These are phyloP conservation scores for Penicillium vulpinum DNA, from an alignment of 2,329 filamentous ascomycete genomes.

Conservation along the genomic window DNA sequence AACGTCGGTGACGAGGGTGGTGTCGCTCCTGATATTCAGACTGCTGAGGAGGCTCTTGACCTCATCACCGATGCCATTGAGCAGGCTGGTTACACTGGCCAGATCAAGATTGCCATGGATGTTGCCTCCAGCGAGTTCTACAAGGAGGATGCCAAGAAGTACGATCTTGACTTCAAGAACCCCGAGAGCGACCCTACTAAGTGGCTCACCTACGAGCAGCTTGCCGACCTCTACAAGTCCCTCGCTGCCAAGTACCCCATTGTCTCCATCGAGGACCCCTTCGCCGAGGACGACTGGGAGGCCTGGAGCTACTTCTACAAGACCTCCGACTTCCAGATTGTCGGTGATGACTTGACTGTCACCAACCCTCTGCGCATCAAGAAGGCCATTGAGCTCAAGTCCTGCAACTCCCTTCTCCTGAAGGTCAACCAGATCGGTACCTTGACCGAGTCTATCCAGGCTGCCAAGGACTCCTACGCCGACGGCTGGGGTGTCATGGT, in stretches of 20 bases:
- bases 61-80: conserved; percentile 95
- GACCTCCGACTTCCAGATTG: conserved; percentile 97
- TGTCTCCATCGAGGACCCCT: conserved; percentile 97
- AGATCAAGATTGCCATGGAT: conserved; percentile 98
- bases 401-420: conserved; percentile 94
- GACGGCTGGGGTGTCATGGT: conserved; percentile 99
- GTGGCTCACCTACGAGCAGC: conserved; percentile 98
- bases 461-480: conserved; percentile 95
- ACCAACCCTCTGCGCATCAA: conserved; percentile 99
- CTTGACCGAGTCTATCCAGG: conserved; percentile 97
- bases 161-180: conserved; percentile 99
- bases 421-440: conserved; percentile 99
- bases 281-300: conserved; percentile 99
- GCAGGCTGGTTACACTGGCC: conserved; percentile 89
- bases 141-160: conserved; percentile 96
- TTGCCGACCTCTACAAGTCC: conserved; percentile 85
- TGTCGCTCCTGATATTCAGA: conserved; percentile 98
- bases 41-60: conserved; percentile 91
- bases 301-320: conserved; percentile 99
- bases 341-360: conserved; percentile 97
- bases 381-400: conserved; percentile 99
- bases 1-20: conserved; percentile 99
- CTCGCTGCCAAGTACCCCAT: conserved; percentile 96
- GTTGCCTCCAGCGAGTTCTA: conserved; percentile 99
- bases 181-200: conserved; percentile 92